Conservation (phyloP, 257 asterid species). For the Misopates orontium region DNA sequence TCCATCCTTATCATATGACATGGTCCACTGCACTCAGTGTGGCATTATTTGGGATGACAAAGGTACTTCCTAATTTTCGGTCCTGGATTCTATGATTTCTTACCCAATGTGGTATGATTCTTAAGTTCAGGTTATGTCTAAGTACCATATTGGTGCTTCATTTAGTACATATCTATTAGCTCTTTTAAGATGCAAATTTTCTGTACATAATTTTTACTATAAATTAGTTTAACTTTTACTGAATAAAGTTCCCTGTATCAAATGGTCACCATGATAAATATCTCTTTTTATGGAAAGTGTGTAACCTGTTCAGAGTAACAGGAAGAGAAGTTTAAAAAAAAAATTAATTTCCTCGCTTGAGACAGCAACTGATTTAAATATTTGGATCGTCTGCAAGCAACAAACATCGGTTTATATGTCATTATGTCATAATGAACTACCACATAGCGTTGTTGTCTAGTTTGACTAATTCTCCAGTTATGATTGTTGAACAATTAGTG, state of each 20-base stretch:
- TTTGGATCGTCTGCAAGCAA: background rate
- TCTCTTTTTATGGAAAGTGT: slow-evolving; percentile 1
- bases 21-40: slow-evolving; percentile 97
- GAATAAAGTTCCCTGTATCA: background rate
- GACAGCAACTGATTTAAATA: background rate
- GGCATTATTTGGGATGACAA: slow-evolving; percentile 89
- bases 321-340: background rate
- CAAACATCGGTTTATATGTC: slow-evolving; percentile 18
- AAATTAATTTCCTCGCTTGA: background rate
- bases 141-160: background rate
- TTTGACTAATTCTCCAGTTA: no score
- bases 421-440: background rate
- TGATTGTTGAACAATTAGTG: no score
- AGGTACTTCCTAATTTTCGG: slow-evolving; percentile 46
- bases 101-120: slow-evolving; percentile 14
- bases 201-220: background rate
- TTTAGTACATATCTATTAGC: background rate
- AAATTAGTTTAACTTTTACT: background rate
- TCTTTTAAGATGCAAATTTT: background rate
- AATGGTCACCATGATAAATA: background rate
- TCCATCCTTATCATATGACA: slow-evolving; percentile 92
- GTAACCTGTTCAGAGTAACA: slow-evolving; percentile 18
- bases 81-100: slow-evolving; percentile 15
- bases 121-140: slow-evolving; percentile 19
- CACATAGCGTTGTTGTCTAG: no score